A percentile compares a stretch with the other conserved stretches of the same genome.
Evolutionary conservation across 2,329 filamentous ascomycete genomes (phyloP).

Genomic region (Alternaria panax): DNA sequence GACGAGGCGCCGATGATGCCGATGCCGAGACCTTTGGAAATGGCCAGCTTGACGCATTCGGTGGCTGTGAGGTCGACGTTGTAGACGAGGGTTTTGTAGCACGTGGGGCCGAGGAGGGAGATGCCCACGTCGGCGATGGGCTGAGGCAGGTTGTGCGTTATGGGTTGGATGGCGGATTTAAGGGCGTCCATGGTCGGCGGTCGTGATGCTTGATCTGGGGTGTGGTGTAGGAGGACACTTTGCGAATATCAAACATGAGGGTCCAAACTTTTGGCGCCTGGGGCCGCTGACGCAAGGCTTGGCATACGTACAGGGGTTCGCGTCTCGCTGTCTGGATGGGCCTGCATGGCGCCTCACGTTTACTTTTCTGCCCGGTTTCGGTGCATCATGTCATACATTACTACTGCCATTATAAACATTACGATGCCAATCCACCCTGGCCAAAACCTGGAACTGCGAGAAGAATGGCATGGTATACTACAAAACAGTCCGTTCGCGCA

Average conservation of each 20-base stretch:
- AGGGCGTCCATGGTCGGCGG: constrained; percentile 54
- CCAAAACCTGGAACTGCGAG: constrained; percentile 8
- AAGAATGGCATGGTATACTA: constrained; percentile 12
- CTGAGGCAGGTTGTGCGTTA: constrained; percentile 56
- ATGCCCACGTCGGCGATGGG: constrained; percentile 45
- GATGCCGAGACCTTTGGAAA: constrained; percentile 91
- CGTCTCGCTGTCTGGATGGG: neutral
- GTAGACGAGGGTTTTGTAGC: constrained; percentile 86
- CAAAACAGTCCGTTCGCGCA: constrained; percentile 5
- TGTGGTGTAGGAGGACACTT: constrained; percentile 11
- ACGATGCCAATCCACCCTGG: constrained; percentile 9
- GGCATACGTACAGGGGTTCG: constrained; percentile 10
- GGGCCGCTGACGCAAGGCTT: constrained; percentile 23
- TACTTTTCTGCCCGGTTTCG: neutral
- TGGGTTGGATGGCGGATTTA: constrained; percentile 53
- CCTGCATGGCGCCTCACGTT: neutral
- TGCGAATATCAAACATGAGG: constrained; percentile 4
- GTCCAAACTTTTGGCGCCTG: neutral
- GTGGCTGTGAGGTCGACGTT: constrained; percentile 80
- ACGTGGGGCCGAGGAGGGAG: constrained; percentile 76
- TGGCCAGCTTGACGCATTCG: constrained; percentile 84
- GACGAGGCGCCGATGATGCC: constrained; percentile 90
- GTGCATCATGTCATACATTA: constrained; percentile 25
- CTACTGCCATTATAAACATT: constrained; percentile 28
- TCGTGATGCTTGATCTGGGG: neutral